These are phyloP conservation scores for Candida palmyrensis DNA, from an alignment of 805 yeast genomes.

Conservation along the genomic window DNA sequence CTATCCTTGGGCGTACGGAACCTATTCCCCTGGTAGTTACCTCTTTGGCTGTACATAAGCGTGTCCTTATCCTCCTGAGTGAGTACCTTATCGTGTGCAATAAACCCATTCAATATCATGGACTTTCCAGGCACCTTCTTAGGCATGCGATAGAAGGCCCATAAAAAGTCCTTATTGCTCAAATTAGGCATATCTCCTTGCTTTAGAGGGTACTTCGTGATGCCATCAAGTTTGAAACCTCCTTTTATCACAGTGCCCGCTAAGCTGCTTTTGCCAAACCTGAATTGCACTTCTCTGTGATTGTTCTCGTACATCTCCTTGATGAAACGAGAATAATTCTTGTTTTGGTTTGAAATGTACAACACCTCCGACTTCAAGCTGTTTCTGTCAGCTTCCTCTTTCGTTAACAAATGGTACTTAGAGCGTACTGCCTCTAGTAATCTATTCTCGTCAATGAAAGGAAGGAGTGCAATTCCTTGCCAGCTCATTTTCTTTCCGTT, in stretches of 20 bases:
- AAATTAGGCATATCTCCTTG: constrained; percentile 43
- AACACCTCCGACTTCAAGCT: constrained; percentile 66
- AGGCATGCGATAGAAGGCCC: constrained; percentile 58
- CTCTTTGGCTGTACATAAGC: constrained; percentile 41
- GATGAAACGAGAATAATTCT: constrained; percentile 36
- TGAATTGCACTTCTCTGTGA: constrained; percentile 32
- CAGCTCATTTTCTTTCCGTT: constrained; percentile 92
- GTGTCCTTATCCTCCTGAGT: constrained; percentile 65
- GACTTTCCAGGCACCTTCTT: constrained; percentile 61
- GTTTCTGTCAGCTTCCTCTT: constrained; percentile 66
- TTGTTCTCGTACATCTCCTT: constrained; percentile 34
- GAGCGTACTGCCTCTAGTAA: constrained; percentile 60
- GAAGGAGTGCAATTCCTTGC: constrained; percentile 89
- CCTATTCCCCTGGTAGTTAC: constrained; percentile 27
- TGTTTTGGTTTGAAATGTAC: constrained; percentile 60
- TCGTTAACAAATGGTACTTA: constrained; percentile 59
- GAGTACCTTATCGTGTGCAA: constrained; percentile 56
- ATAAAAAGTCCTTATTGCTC: constrained; percentile 34
- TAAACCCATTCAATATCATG: constrained; percentile 76
- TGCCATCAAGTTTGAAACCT: constrained; percentile 31
- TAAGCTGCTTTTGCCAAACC: constrained; percentile 47
- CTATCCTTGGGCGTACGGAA: constrained; percentile 26
- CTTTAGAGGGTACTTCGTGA: constrained; percentile 42
- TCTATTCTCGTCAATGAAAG: constrained; percentile 84
- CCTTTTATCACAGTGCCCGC: constrained; percentile 49